phyloP scores from a whole-genome alignment of 306 rosid genomes.

The Vicia sativa region DNA sequence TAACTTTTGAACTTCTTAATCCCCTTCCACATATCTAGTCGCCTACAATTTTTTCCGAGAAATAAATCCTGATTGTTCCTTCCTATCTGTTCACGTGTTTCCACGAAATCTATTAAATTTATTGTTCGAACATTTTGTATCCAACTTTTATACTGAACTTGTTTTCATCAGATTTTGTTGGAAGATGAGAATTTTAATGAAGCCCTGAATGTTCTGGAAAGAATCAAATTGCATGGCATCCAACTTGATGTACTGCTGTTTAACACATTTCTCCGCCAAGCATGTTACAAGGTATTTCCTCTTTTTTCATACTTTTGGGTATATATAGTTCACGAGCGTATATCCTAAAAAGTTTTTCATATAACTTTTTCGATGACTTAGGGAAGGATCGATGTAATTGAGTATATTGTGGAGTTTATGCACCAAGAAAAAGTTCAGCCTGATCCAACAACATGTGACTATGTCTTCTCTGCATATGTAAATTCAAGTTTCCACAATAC shows the following conservation, averaged over 20 bases:
- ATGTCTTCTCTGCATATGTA: conserved; percentile 71
- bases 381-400: conserved; percentile 78
- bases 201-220: conserved; percentile 69
- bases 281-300: conserved; percentile 61
- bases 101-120: conserved; percentile 11
- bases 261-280: conserved; percentile 64
- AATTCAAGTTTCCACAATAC: conserved; percentile 58
- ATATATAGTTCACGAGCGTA: background rate
- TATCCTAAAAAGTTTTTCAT: background rate
- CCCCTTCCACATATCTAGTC: conserved; percentile 4
- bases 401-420: conserved; percentile 74
- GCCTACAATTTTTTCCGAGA: background rate
- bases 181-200: conserved; percentile 54
- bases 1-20: conserved; percentile 23
- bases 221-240: conserved; percentile 57
- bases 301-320: conserved; percentile 12
- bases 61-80: too few relatives aligned
- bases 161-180: conserved; percentile 67
- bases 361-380: conserved; percentile 39
- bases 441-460: conserved; percentile 58
- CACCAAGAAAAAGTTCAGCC: conserved; percentile 63
- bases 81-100: background rate
- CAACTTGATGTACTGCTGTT: conserved; percentile 59
- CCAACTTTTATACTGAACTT: conserved; percentile 38
- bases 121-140: conserved; percentile 18